These are phyloP conservation scores for Xylaria digitata DNA, from an alignment of 2,329 filamentous ascomycete genomes.

Conservation along the genomic window DNA sequence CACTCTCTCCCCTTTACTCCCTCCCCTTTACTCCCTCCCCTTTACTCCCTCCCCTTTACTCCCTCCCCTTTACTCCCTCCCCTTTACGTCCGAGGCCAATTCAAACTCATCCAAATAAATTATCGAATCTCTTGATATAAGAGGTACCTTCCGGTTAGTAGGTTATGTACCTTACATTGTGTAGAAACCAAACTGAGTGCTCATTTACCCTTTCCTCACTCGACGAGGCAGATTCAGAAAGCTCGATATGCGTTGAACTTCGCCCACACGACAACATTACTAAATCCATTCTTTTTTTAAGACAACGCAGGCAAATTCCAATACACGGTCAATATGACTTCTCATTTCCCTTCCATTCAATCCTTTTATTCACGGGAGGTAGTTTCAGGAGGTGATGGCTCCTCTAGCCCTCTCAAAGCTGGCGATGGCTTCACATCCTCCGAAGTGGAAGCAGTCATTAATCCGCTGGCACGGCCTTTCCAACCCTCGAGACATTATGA, in stretches of 20 bases:
- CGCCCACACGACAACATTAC: background rate
- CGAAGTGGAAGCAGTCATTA: conserved; percentile 55
- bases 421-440: conserved; percentile 65
- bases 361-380: conserved; percentile 51
- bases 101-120: too few relatives aligned
- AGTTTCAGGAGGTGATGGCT: conserved; percentile 25
- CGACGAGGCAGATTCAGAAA: background rate
- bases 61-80: too few relatives aligned
- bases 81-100: too few relatives aligned
- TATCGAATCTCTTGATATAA: too few relatives aligned
- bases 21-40: too few relatives aligned
- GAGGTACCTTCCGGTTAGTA: too few relatives aligned
- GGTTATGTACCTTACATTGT: too few relatives aligned
- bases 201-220: too few relatives aligned
- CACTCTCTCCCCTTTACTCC: too few relatives aligned
- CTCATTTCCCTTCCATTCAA: conserved; percentile 50
- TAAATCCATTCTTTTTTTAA: background rate
- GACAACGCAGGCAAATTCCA: background rate
- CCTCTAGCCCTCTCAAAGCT: conserved; percentile 31
- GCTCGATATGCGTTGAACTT: background rate
- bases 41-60: too few relatives aligned
- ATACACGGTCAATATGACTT: conserved; percentile 36
- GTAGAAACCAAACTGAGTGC: too few relatives aligned
- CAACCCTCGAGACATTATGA: conserved; percentile 60
- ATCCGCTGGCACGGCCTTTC: conserved; percentile 54